A percentile compares a stretch with the other conserved stretches of the same genome.
phyloP scores from a whole-genome alignment of 495 filamentous ascomycete species.

The Podospora conica region DNA sequence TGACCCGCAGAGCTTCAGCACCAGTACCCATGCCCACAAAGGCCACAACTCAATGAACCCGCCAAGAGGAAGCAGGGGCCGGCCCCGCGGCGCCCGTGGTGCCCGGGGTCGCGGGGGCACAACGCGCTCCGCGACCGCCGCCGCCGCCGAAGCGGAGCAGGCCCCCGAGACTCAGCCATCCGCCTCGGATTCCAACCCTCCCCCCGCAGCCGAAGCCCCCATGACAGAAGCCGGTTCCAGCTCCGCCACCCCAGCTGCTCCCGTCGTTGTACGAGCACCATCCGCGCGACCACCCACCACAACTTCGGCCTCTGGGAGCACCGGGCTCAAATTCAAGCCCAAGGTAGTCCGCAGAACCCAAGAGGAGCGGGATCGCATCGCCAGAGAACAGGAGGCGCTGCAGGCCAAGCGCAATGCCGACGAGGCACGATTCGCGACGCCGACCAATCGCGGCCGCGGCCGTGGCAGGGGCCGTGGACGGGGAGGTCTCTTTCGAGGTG shows the following conservation, averaged over 20 bases:
- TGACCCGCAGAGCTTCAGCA: not conserved
- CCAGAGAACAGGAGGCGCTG: conserved; percentile 30
- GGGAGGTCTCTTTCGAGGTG: conserved; percentile 30
- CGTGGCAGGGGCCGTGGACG: conserved; percentile 35
- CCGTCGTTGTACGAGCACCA: not conserved
- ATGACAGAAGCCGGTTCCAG: not conserved
- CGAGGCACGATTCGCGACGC: conserved; percentile 19
- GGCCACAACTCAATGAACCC: conserved; percentile 6
- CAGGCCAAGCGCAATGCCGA: conserved; percentile 31
- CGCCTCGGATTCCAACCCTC: not conserved
- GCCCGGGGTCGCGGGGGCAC: conserved; percentile 4
- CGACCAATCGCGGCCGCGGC: conserved; percentile 24
- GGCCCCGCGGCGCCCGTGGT: conserved; percentile 5
- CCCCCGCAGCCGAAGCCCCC: not conserved
- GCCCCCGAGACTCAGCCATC: conserved; percentile 7
- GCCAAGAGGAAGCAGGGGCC: conserved; percentile 7
- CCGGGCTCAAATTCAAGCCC: conserved; percentile 33
- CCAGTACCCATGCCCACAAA: not conserved
- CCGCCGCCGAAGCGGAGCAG: conserved; percentile 8
- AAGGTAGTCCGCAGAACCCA: conserved; percentile 39
- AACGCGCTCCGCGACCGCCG: conserved; percentile 10
- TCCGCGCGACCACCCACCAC: conserved; percentile 1
- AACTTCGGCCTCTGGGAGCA: not conserved
- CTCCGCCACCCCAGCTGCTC: not conserved
- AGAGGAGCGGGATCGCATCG: conserved; percentile 35